Evolutionary conservation across 208 protist genomes (phyloP).

Genomic region (Herpetomonas samuelpessoai): DNA sequence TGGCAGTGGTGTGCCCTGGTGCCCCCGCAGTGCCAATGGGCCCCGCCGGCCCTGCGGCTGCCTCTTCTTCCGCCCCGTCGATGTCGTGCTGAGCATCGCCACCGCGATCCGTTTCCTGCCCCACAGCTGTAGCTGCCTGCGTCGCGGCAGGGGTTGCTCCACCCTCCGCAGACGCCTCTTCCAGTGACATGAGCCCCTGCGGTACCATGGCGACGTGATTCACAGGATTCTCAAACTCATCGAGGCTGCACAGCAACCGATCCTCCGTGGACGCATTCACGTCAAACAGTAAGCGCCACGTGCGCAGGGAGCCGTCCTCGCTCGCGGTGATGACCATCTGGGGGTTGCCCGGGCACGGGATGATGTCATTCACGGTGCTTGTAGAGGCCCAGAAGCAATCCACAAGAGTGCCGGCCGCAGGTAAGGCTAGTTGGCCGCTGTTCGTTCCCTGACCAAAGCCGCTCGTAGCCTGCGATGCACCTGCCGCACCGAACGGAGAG

Average conservation of each 20-base stretch:
- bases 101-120: not conserved
- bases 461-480: not conserved
- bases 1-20: slow-evolving; percentile 2
- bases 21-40: not conserved
- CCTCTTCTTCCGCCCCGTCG: not conserved
- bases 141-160: not conserved
- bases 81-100: not conserved
- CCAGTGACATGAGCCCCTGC: slow-evolving; percentile 13
- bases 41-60: not conserved
- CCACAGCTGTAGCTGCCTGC: not conserved
- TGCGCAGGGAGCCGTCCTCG: slow-evolving; percentile 74
- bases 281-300: slow-evolving; percentile 55
- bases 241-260: slow-evolving; percentile 62
- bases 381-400: slow-evolving; percentile 71
- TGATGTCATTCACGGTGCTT: slow-evolving; percentile 79
- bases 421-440: not conserved
- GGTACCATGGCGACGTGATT: slow-evolving; percentile 74
- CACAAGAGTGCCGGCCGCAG: slow-evolving; percentile 36
- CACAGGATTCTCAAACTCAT: slow-evolving; percentile 83
- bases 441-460: not conserved
- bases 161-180: not conserved
- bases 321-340: slow-evolving; percentile 61
- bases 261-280: slow-evolving; percentile 29
- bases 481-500: not conserved
- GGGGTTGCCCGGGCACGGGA: slow-evolving; percentile 29